Conservation (phyloP, 2,329 filamentous ascomycete genomes). For the Trichophyton simii region DNA sequence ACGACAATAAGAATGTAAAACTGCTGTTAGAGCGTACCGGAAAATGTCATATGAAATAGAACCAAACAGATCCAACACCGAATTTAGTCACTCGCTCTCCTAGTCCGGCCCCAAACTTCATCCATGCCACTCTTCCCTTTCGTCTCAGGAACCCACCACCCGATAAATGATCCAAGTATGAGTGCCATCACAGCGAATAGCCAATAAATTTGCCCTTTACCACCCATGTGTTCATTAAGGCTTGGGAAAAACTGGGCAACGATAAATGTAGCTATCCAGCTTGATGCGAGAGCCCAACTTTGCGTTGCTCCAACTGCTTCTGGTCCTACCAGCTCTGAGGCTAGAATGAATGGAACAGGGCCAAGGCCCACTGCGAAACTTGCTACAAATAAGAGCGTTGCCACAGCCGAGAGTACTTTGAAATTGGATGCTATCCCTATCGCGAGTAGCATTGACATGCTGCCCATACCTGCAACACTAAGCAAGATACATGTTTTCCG, state of each 20-base stretch:
- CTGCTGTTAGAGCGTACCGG: not conserved
- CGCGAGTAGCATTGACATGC: slow-evolving; percentile 62
- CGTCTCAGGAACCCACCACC: slow-evolving; percentile 69
- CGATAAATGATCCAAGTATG: slow-evolving; percentile 59
- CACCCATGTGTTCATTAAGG: slow-evolving; percentile 63
- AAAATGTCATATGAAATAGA: not conserved
- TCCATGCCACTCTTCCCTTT: slow-evolving; percentile 71
- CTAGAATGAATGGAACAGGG: slow-evolving; percentile 87
- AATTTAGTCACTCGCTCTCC: slow-evolving; percentile 24
- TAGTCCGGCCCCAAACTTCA: slow-evolving; percentile 71
- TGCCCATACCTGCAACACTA: slow-evolving; percentile 74
- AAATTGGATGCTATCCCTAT: slow-evolving; percentile 63
- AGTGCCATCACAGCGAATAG: slow-evolving; percentile 69
- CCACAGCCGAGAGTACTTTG: slow-evolving; percentile 64
- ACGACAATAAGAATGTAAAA: not conserved
- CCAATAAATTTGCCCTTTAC: slow-evolving; percentile 75
- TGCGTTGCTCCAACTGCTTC: slow-evolving; percentile 88
- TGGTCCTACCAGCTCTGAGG: slow-evolving; percentile 77
- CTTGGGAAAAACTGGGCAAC: slow-evolving; percentile 94
- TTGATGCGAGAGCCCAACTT: slow-evolving; percentile 73
- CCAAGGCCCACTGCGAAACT: slow-evolving; percentile 86
- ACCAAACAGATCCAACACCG: not conserved
- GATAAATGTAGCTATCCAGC: slow-evolving; percentile 80
- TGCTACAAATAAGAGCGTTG: slow-evolving; percentile 73
- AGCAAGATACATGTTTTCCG: slow-evolving; percentile 73